phyloP scores from a whole-genome alignment of 257 asterid genomes.

The Linderniella brevidens region DNA sequence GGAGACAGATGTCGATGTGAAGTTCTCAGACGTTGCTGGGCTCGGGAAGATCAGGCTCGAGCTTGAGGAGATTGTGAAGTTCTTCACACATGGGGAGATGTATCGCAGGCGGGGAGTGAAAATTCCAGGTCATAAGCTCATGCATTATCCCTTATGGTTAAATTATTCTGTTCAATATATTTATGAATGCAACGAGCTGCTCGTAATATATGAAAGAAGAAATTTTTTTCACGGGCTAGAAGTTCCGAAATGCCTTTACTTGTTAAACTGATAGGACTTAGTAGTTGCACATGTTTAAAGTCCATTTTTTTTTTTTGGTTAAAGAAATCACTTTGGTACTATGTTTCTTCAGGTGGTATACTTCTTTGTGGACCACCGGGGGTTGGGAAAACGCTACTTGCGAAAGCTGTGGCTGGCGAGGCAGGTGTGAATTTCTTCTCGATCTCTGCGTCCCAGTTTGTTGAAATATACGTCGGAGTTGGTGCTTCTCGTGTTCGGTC shows the following conservation, averaged over 20 bases:
- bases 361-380: slow-evolving; percentile 99
- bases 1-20: slow-evolving; percentile 75
- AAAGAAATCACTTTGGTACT: not conserved
- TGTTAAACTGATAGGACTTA: too few species aligned
- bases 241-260: too few species aligned
- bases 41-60: slow-evolving; percentile 91
- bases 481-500: slow-evolving; percentile 99
- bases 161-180: not conserved
- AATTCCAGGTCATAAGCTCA: slow-evolving; percentile 54
- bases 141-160: not conserved
- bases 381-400: slow-evolving; percentile 92
- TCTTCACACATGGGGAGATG: slow-evolving; percentile 96
- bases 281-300: too few species aligned
- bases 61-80: slow-evolving; percentile 95
- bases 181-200: too few species aligned
- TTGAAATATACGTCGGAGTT: slow-evolving; percentile 93
- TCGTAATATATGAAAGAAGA: too few species aligned
- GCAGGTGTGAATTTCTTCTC: slow-evolving; percentile 99
- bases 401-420: slow-evolving; percentile 98
- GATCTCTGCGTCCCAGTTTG: slow-evolving; percentile 96
- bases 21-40: slow-evolving; percentile 94
- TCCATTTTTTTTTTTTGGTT: too few species aligned
- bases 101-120: slow-evolving; percentile 91
- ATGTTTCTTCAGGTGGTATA: slow-evolving; percentile 61
- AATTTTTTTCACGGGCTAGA: too few species aligned